Evolutionary conservation across 148 eudicot genomes (phyloP).

Genomic region (Simmondsia chinensis): DNA sequence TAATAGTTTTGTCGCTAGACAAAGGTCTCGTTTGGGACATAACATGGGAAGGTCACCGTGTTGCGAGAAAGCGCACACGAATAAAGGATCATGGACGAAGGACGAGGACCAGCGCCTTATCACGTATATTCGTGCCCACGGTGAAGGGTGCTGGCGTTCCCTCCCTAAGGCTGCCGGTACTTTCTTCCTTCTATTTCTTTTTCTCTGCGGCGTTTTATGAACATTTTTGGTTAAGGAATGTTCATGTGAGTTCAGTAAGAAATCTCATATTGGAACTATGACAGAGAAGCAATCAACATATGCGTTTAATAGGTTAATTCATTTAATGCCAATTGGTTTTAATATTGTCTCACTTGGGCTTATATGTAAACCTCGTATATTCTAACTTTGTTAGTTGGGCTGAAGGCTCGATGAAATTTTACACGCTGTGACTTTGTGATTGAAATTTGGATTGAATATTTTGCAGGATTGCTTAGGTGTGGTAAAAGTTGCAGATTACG

Average conservation of each 20-base stretch:
- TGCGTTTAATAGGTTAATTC: no score
- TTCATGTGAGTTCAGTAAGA: not conserved
- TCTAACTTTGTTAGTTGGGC: no score
- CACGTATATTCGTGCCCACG: constrained; percentile 55
- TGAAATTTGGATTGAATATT: no score
- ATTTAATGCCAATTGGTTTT: no score
- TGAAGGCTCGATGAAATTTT: no score
- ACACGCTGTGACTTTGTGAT: no score
- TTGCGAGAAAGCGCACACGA: constrained; percentile 87
- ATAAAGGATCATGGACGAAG: constrained; percentile 92
- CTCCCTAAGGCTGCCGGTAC: constrained; percentile 83
- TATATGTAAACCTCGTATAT: no score
- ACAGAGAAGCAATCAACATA: no score
- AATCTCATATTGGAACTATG: no score
- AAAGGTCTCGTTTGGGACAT: not conserved
- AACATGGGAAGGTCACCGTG: constrained; percentile 82
- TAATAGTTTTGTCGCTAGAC: not conserved
- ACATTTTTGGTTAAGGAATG: not conserved
- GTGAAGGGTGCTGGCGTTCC: constrained; percentile 93
- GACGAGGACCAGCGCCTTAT: constrained; percentile 76
- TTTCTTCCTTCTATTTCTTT: not conserved
- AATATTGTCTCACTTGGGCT: no score
- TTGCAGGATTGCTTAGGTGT: constrained; percentile 42
- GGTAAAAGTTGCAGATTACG: constrained; percentile 82
- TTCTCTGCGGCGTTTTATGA: not conserved